Conservation (phyloP, 2,329 filamentous ascomycete genomes). For the Coleophoma cylindrospora region DNA sequence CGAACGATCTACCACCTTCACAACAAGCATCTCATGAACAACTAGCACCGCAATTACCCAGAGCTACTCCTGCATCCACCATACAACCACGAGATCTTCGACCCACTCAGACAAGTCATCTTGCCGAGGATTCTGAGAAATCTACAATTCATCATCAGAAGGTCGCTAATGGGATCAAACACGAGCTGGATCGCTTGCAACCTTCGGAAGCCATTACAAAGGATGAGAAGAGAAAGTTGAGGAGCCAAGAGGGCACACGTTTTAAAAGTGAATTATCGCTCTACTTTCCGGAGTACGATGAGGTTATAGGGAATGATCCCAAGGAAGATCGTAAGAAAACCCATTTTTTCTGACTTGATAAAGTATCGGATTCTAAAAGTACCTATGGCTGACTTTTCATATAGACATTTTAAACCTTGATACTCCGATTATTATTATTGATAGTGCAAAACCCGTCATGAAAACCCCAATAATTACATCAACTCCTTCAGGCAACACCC, state of each 20-base stretch:
- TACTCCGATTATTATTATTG: constrained; percentile 67
- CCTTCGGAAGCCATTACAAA: constrained; percentile 38
- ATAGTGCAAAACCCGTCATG: constrained; percentile 34
- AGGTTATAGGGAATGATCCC: constrained; percentile 81
- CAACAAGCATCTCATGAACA: constrained; percentile 13
- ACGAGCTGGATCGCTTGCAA: constrained; percentile 54
- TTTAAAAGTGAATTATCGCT: constrained; percentile 87
- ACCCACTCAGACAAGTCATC: background rate
- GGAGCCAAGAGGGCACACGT: constrained; percentile 79
- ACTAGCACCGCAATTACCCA: constrained; percentile 18
- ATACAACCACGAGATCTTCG: background rate
- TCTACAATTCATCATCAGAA: constrained; percentile 50
- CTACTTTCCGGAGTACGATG: constrained; percentile 93
- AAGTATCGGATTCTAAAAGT: background rate
- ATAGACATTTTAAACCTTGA: constrained; percentile 68
- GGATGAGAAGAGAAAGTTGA: constrained; percentile 69
- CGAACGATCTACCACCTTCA: constrained; percentile 17
- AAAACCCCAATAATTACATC: constrained; percentile 11
- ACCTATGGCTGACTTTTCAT: constrained; percentile 12
- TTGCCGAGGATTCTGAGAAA: background rate
- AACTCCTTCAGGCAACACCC: background rate
- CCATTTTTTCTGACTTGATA: constrained; percentile 10
- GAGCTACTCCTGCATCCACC: background rate
- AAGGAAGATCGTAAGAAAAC: constrained; percentile 65
- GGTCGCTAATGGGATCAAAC: constrained; percentile 55